Evolutionary conservation across 2,329 filamentous ascomycete genomes (phyloP).

Genomic region (Colletotrichum kahawae): DNA sequence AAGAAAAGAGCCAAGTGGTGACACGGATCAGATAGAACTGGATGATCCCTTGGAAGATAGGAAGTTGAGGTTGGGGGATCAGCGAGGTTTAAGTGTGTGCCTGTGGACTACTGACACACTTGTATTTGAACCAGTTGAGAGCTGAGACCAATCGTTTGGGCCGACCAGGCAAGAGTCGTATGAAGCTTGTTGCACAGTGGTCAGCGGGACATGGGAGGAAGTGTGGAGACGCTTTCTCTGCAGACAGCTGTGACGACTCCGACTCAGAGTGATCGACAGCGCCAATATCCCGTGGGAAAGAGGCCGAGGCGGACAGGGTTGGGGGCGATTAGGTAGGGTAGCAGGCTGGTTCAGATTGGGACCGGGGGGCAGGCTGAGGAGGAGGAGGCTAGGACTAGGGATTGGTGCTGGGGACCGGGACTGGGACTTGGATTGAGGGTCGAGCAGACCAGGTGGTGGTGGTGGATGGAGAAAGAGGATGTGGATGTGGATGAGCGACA

Average conservation of each 20-base stretch:
- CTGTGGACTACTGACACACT: slow-evolving; percentile 25
- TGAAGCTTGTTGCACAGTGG: slow-evolving; percentile 48
- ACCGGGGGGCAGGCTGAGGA: slow-evolving; percentile 38
- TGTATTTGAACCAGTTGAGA: slow-evolving; percentile 32
- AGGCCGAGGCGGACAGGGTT: slow-evolving; percentile 51
- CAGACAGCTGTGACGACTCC: slow-evolving; percentile 55
- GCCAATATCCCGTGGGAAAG: slow-evolving; percentile 55
- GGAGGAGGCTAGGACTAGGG: slow-evolving; percentile 22
- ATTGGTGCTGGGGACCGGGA: neutral
- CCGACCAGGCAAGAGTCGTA: slow-evolving; percentile 40
- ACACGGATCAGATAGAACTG: slow-evolving; percentile 36
- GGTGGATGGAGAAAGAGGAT: neutral
- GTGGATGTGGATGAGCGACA: slow-evolving; percentile 4
- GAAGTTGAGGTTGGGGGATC: slow-evolving; percentile 52
- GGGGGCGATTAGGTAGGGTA: slow-evolving; percentile 44
- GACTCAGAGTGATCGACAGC: slow-evolving; percentile 59
- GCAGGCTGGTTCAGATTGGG: slow-evolving; percentile 36
- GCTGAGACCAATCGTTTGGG: slow-evolving; percentile 43
- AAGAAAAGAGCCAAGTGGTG: slow-evolving; percentile 49
- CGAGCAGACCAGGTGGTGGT: neutral
- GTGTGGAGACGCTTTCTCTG: slow-evolving; percentile 39
- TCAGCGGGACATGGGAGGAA: slow-evolving; percentile 40
- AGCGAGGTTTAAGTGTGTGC: slow-evolving; percentile 49
- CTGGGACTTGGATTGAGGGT: too few relatives aligned
- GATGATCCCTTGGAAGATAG: slow-evolving; percentile 32